These are phyloP conservation scores for Gossypium raimondii DNA, from an alignment of 345 rosid species.

Conservation along the genomic window DNA sequence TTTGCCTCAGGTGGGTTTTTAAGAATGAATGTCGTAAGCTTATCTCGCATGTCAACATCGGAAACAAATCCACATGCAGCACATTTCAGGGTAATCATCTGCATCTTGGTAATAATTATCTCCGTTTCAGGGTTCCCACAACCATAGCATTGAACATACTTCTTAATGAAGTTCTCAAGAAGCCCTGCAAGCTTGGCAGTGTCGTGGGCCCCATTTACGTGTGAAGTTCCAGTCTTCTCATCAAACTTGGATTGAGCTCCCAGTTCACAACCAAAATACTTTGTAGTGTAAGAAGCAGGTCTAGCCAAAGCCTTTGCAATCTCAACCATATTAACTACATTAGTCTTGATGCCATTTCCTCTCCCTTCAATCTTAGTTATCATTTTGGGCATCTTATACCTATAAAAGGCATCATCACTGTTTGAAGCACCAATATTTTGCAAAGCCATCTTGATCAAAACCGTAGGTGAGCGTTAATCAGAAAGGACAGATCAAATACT, in stretches of 20 bases:
- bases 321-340: conserved; percentile 84
- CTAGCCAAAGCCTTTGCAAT: conserved; percentile 88
- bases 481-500: conserved; percentile 17
- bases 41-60: conserved; percentile 85
- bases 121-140: conserved; percentile 94
- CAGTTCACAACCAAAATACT: conserved; percentile 89
- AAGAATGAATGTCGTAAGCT: conserved; percentile 61
- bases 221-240: conserved; percentile 74
- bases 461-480: conserved; percentile 15
- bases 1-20: conserved; percentile 78
- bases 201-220: conserved; percentile 80
- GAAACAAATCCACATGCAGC: conserved; percentile 86
- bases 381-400: conserved; percentile 99
- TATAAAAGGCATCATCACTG: conserved; percentile 87
- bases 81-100: conserved; percentile 71
- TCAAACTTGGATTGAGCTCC: conserved; percentile 93
- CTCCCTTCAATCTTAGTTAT: conserved; percentile 84
- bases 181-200: conserved; percentile 72
- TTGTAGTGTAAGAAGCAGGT: conserved; percentile 77
- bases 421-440: conserved; percentile 89
- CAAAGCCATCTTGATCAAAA: conserved; percentile 59
- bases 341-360: conserved; percentile 93
- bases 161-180: conserved; percentile 79
- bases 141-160: conserved; percentile 88
- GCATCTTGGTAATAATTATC: conserved; percentile 57